phyloP scores from a whole-genome alignment of 2,329 filamentous ascomycete genomes.

The Colletotrichum truncatum region DNA sequence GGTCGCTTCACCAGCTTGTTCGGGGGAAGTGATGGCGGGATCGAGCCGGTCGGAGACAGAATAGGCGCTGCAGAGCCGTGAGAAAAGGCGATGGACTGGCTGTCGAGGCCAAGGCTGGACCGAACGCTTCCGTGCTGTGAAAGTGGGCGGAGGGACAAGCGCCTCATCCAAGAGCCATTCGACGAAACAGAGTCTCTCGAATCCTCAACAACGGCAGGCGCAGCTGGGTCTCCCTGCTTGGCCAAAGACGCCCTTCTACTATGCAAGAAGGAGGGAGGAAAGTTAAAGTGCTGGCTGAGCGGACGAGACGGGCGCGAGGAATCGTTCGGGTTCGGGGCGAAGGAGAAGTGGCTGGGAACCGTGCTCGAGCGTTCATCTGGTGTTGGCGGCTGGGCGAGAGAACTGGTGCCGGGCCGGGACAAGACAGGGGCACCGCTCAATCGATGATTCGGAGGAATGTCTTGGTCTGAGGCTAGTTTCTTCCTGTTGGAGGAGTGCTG shows the following conservation, averaged over 20 bases:
- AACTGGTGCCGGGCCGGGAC: slow-evolving; percentile 56
- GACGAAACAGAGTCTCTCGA: slow-evolving; percentile 68
- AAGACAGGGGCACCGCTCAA: slow-evolving; percentile 37
- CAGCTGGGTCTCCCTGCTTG: slow-evolving; percentile 47
- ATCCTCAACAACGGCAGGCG: slow-evolving; percentile 51
- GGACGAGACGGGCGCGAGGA: slow-evolving; percentile 38
- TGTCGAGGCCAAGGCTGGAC: slow-evolving; percentile 72
- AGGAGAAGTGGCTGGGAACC: slow-evolving; percentile 30
- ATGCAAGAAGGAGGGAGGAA: slow-evolving; percentile 44
- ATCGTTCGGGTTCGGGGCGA: slow-evolving; percentile 37
- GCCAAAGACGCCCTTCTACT: slow-evolving; percentile 54
- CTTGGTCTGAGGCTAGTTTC: slow-evolving; percentile 40
- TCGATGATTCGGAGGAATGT: slow-evolving; percentile 39
- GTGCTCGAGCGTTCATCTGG: slow-evolving; percentile 37
- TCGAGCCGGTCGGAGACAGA: slow-evolving; percentile 50
- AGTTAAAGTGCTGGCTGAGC: slow-evolving; percentile 49
- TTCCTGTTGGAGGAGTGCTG: slow-evolving; percentile 28
- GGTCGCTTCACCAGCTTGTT: slow-evolving; percentile 84
- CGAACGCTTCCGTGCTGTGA: slow-evolving; percentile 72
- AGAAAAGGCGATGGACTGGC: slow-evolving; percentile 72
- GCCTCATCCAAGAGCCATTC: slow-evolving; percentile 76
- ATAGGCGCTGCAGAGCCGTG: slow-evolving; percentile 75
- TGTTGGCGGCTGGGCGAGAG: slow-evolving; percentile 42
- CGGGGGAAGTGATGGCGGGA: slow-evolving; percentile 60
- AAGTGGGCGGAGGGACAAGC: slow-evolving; percentile 72